Base-by-base conservation (phyloP, 1,284 basidiomycete genomes). In the Sphaerobolus stellatus region DNA sequence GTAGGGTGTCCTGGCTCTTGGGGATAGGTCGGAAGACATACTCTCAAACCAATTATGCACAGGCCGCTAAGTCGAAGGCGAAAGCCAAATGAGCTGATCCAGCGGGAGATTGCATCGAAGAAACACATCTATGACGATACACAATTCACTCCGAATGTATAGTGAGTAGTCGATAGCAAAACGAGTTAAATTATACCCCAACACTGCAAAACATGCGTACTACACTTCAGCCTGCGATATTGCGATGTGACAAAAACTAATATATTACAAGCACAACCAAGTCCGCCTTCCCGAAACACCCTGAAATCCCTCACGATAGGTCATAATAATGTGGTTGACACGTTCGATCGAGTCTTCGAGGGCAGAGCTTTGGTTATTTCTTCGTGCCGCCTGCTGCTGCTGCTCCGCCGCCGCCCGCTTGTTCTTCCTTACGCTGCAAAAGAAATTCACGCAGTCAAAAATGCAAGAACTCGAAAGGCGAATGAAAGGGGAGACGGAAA, bases 351-450 rank as follows among this genome's bases (percentile, higher is more conserved):
- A 48, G 43, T 38, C 24, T 3, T 14, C 5, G 33, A 52, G 24
- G 41, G 33, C 38, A 14, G 24, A 36, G 16, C 24, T 40, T 24
- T 7, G 13, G 45, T 49, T 49, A 54, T 54, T 54, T 54, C 18
- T 20, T 49, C 24, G 71, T 77, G 30, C 72, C 78, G 58, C 80
- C 82, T 59, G 70, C 74, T 5, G 76, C 84, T 50, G 74, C 76
- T 50, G 87, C n/a, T n/a, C 85, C 52, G 75, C 78, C 47, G 85
- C 80, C 63, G 87, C 88, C 31, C 76, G 84, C 44, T 88, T 81
- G 44, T n/a, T 88, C 47, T 43, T 54, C 53, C 18, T 54, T 54
- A n/a, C 46, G 31, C 53, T 54, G 53, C 43, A 54, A 38, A 49
- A 9, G 40, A 44, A n/a, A 22, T 27, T 27, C 25, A 40, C 1